Evolutionary conservation across 2,329 filamentous ascomycete genomes (phyloP).

Genomic region (Fonsecaea nubica): DNA sequence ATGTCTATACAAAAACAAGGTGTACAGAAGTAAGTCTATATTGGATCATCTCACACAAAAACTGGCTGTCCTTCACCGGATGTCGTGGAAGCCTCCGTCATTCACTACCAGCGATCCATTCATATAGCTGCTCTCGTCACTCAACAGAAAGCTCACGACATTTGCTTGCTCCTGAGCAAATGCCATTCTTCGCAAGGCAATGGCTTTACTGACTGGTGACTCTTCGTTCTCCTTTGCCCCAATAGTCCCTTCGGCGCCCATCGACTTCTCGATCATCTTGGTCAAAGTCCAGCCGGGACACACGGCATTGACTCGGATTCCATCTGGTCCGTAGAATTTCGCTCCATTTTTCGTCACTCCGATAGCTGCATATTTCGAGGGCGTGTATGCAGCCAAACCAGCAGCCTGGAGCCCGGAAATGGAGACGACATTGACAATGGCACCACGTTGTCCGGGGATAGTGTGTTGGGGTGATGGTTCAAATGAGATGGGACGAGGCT

Average conservation of each 20-base stretch:
- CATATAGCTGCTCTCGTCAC: constrained; percentile 36
- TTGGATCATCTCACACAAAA: background rate
- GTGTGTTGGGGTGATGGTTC: constrained; percentile 15
- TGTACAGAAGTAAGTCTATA: background rate
- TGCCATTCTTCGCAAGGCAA: constrained; percentile 31
- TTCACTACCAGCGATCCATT: constrained; percentile 29
- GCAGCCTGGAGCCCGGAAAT: constrained; percentile 31
- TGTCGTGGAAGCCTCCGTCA: constrained; percentile 36
- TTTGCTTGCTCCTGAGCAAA: constrained; percentile 35
- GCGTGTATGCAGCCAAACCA: constrained; percentile 31
- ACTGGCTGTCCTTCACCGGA: constrained; percentile 19
- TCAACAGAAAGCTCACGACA: constrained; percentile 34
- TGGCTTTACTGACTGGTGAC: constrained; percentile 26
- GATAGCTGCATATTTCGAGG: constrained; percentile 32
- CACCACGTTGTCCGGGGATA: constrained; percentile 32
- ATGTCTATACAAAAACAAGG: background rate
- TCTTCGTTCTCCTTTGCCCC: constrained; percentile 34
- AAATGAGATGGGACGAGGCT: constrained; percentile 26
- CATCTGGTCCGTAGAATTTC: constrained; percentile 33
- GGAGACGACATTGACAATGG: constrained; percentile 33
- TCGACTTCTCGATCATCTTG: constrained; percentile 29
- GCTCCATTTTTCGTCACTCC: constrained; percentile 35
- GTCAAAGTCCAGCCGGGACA: constrained; percentile 37
- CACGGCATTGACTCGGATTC: constrained; percentile 34
- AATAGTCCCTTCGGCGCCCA: constrained; percentile 33